Base-by-base conservation (phyloP, 2,329 filamentous ascomycete species). In the Aspergillus thermomutatus region DNA sequence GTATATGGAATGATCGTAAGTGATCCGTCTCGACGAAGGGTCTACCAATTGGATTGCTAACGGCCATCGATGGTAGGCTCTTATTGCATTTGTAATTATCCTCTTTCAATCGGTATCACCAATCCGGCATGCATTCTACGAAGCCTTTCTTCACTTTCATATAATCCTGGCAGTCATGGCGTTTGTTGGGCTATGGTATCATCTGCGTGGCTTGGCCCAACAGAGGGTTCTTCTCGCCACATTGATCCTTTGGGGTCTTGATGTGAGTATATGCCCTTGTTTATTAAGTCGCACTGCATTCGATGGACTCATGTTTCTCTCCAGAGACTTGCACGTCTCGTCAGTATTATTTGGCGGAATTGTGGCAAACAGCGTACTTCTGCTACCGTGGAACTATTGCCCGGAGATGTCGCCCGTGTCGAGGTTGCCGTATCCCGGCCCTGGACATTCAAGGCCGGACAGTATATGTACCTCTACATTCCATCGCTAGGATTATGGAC, bases 401-500 rank as follows among this genome's bases (percentile, higher is more conserved):
- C 82, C 2, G 78, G 78, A 19, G 80, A 83, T 60, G 82, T 83
- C 14, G 82, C 80, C 53, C 78, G 82, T 27, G 79, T 73, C 4
- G 68, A 69, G 19, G 64, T 73, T 2, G 62, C 65, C 4, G 61
- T 72, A 23, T 64, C 70, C 5, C 61, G 71, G 5, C 59, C 67
- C 3, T 72, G 69, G 69, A 66, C 55, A 6, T 72, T 73, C 59
- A 65, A 63, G 6, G 62, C 83, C 72, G 46, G 83, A 74, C 63
- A 82, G 75, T 70, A 85, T 64, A 81, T 83, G 25, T 84, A 85
- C 67, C 75, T 82, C 28, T 85, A 84, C 70, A 75, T 85, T 54
- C 83, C 83, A 0, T 68, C 65, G 4, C 49, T 76, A 14, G 73
- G 74, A 0, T 54, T 72, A 37, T 77, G 75, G 75, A 75, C 73